These are phyloP conservation scores for Talaromyces trachyspermus DNA, from an alignment of 495 filamentous ascomycete species.

Conservation along the genomic window DNA sequence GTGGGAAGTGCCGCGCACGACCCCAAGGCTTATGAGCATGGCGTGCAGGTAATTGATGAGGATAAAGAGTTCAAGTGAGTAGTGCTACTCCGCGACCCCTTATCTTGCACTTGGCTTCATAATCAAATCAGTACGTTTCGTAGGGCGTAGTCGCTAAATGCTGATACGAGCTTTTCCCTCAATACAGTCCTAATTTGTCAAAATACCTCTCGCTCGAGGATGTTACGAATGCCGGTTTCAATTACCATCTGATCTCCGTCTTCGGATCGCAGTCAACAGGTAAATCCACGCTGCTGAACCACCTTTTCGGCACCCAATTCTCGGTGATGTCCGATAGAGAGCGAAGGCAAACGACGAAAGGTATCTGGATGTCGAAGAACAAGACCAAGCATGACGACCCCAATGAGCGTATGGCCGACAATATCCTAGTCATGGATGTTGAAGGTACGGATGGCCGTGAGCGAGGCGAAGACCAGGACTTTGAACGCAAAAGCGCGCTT, in stretches of 20 bases:
- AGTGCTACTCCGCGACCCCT: too few relatives aligned
- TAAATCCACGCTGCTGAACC: constrained; percentile 93
- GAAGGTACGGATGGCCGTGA: constrained; percentile 97
- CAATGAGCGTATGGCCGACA: constrained; percentile 71
- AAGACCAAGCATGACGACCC: constrained; percentile 46
- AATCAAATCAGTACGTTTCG: too few relatives aligned
- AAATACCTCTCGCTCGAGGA: constrained; percentile 73
- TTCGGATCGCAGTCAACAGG: constrained; percentile 98
- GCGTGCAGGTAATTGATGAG: constrained; percentile 93
- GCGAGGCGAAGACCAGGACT: constrained; percentile 96
- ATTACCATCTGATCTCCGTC: constrained; percentile 97
- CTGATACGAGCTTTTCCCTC: neutral
- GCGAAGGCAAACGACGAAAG: constrained; percentile 93
- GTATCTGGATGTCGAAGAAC: constrained; percentile 98
- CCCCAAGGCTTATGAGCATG: constrained; percentile 70
- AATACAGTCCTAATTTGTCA: constrained; percentile 62
- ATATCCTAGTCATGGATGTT: constrained; percentile 98
- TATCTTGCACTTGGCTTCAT: too few relatives aligned
- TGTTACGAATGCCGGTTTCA: constrained; percentile 84
- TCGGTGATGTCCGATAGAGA: constrained; percentile 91
- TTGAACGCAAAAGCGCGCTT: constrained; percentile 93
- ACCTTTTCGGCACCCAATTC: constrained; percentile 93
- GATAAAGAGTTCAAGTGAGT: constrained; percentile 95
- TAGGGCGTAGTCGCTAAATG: neutral
- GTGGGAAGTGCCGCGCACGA: constrained; percentile 60